Evolutionary conservation across 352 stramenopile genomes (phyloP).

Genomic region (Bremia lactucae): DNA sequence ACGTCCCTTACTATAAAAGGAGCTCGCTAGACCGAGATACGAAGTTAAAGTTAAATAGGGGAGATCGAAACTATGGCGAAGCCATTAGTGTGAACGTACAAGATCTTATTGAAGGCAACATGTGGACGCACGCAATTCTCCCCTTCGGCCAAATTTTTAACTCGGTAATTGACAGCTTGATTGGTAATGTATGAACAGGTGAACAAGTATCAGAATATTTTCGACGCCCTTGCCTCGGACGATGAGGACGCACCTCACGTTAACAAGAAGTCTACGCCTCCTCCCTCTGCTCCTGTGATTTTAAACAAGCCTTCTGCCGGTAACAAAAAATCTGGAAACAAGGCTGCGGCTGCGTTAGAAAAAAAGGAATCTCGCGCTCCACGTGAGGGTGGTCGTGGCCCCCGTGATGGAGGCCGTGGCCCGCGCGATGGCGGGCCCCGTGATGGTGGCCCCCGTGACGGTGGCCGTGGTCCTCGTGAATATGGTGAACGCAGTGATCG

Average conservation of each 20-base stretch:
- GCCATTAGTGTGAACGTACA: not conserved
- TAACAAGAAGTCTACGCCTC: constrained; percentile 42
- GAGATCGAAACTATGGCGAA: too few relatives aligned
- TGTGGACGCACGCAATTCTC: constrained; percentile 7
- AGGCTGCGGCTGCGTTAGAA: constrained; percentile 33
- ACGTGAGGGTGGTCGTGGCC: too few relatives aligned
- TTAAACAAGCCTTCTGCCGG: constrained; percentile 78
- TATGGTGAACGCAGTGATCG: constrained; percentile 31
- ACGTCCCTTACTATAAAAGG: constrained; percentile 15
- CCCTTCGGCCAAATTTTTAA: not conserved
- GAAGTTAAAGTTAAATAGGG: too few relatives aligned
- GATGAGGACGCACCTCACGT: constrained; percentile 64
- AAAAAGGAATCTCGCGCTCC: constrained; percentile 51
- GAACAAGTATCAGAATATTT: constrained; percentile 46
- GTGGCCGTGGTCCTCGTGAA: constrained; percentile 29
- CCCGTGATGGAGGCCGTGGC: not conserved
- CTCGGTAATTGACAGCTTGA: constrained; percentile 8
- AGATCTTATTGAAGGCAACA: constrained; percentile 15
- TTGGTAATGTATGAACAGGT: constrained; percentile 19
- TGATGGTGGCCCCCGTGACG: constrained; percentile 34
- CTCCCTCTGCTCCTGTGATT: constrained; percentile 42
- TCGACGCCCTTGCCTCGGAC: constrained; percentile 65
- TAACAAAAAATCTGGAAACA: constrained; percentile 76
- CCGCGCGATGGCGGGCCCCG: not conserved
- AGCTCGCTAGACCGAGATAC: too few relatives aligned